Evolutionary conservation across 352 stramenopile species (phyloP).

Genomic region (Phytophthora chlamydospora): DNA sequence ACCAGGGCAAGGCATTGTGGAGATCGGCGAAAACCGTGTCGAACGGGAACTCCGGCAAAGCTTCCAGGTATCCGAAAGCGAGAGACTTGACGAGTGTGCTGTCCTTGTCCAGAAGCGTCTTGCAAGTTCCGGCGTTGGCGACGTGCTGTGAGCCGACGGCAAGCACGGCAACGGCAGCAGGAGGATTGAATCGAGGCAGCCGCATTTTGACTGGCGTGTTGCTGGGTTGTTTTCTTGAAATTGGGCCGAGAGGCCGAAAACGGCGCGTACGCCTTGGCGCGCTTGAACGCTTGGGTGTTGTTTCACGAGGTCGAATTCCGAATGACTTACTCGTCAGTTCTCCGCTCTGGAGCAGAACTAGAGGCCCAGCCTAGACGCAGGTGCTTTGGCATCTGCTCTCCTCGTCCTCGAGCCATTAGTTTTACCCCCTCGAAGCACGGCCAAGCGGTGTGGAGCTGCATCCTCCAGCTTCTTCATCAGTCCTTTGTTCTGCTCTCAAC

Average conservation of each 20-base stretch:
- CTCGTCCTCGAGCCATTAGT: conserved; percentile 1
- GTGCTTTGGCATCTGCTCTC: no score
- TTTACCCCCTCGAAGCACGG: no score
- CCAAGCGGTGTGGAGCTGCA: no score
- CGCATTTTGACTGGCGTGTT: no score
- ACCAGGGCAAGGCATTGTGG: conserved; percentile 33
- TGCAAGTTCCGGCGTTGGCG: not conserved
- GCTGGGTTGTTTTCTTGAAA: not conserved
- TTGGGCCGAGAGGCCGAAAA: conserved; percentile 2
- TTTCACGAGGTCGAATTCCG: no score
- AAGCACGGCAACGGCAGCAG: not conserved
- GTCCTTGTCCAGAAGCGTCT: conserved; percentile 5
- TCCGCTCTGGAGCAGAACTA: not conserved
- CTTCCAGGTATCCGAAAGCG: not conserved
- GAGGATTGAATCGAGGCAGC: not conserved
- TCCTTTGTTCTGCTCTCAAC: no score
- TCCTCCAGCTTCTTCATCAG: no score
- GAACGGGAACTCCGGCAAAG: conserved; percentile 1
- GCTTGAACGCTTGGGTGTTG: no score
- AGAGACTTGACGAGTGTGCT: conserved; percentile 3
- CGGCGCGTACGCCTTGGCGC: no score
- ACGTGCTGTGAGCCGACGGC: not conserved
- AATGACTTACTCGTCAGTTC: no score
- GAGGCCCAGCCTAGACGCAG: no score
- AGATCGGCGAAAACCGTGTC: conserved; percentile 8